Conservation (phyloP, 2,329 filamentous ascomycete genomes). For the Ilyonectria robusta region DNA sequence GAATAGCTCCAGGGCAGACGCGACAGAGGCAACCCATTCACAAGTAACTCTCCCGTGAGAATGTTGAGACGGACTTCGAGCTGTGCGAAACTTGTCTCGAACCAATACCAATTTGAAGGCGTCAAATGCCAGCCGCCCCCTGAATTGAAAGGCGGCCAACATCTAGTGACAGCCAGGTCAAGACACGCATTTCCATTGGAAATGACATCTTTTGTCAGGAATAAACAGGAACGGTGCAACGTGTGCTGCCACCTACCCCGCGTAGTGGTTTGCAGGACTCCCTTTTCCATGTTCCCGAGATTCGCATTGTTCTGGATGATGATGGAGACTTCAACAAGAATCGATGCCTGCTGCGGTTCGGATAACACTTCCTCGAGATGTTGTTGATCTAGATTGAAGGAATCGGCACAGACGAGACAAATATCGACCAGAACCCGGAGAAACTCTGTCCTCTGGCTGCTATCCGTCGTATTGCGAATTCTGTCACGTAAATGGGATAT, state of each 20-base stretch:
- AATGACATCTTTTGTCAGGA: slow-evolving; percentile 2
- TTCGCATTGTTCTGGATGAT: slow-evolving; percentile 17
- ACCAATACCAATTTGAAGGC: slow-evolving; percentile 21
- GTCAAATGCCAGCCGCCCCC: slow-evolving; percentile 13
- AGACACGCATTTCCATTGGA: slow-evolving; percentile 7
- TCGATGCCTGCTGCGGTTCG: slow-evolving; percentile 25
- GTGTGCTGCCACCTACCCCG: slow-evolving; percentile 24
- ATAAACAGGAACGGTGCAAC: slow-evolving; percentile 11
- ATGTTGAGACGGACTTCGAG: slow-evolving; percentile 28
- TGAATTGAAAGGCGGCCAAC: slow-evolving; percentile 32
- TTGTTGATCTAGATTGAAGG: slow-evolving; percentile 24
- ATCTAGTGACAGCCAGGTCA: slow-evolving; percentile 27
- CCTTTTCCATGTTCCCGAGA: not conserved
- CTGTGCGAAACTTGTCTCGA: slow-evolving; percentile 1
- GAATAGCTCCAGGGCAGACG: slow-evolving; percentile 23
- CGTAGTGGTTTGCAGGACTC: slow-evolving; percentile 3
- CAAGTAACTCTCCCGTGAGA: slow-evolving; percentile 33
- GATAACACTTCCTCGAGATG: slow-evolving; percentile 10
- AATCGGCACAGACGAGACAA: slow-evolving; percentile 26
- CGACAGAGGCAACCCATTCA: slow-evolving; percentile 23
- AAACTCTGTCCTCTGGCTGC: slow-evolving; percentile 23
- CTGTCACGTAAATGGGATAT: not conserved
- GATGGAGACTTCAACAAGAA: slow-evolving; percentile 31
- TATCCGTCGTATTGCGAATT: slow-evolving; percentile 8
- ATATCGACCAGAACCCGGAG: slow-evolving; percentile 6